Percentiles rank a stretch among this genome's conserved stretches.
Evolutionary conservation across 2,329 filamentous ascomycete species (phyloP).

Genomic region (Orbilia javanica): DNA sequence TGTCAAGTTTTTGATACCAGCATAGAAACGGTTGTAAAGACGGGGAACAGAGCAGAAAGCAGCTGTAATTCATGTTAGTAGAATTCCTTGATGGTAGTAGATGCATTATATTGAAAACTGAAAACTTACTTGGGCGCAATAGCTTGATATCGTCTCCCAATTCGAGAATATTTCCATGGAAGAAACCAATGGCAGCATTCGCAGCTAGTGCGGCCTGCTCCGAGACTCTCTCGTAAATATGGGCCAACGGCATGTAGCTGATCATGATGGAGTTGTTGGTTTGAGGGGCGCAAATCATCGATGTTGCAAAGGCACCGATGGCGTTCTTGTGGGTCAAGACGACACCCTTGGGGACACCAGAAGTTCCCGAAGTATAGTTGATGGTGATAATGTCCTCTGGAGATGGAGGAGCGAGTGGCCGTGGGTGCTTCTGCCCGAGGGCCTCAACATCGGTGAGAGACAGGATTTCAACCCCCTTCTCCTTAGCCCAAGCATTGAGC

Average conservation of each 20-base stretch:
- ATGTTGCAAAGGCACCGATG: slow-evolving; percentile 76
- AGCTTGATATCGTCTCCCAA: slow-evolving; percentile 92
- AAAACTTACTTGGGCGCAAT: slow-evolving; percentile 75
- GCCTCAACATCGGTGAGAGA: slow-evolving; percentile 84
- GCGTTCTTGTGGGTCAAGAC: slow-evolving; percentile 85
- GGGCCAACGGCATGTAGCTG: slow-evolving; percentile 92
- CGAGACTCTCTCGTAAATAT: slow-evolving; percentile 89
- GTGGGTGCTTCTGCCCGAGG: slow-evolving; percentile 78
- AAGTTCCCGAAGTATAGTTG: slow-evolving; percentile 91
- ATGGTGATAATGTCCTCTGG: slow-evolving; percentile 86
- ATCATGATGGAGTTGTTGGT: slow-evolving; percentile 73
- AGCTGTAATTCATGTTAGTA: slow-evolving; percentile 23
- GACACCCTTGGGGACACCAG: slow-evolving; percentile 84
- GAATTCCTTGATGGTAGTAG: neutral
- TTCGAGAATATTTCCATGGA: slow-evolving; percentile 88
- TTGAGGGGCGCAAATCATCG: slow-evolving; percentile 68
- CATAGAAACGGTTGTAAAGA: slow-evolving; percentile 89
- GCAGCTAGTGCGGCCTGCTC: slow-evolving; percentile 81
- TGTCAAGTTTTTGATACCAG: slow-evolving; percentile 82
- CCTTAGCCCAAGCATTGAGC: slow-evolving; percentile 79
- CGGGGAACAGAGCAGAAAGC: slow-evolving; percentile 89
- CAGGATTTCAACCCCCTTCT: slow-evolving; percentile 81
- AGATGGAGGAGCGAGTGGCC: slow-evolving; percentile 77
- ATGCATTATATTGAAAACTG: neutral
- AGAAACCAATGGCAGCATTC: slow-evolving; percentile 86